Evolutionary conservation across 495 filamentous ascomycete species (phyloP), one percentile per base, ranked within the genome.

Genomic region (Aspergillus homomorphus): DNA sequence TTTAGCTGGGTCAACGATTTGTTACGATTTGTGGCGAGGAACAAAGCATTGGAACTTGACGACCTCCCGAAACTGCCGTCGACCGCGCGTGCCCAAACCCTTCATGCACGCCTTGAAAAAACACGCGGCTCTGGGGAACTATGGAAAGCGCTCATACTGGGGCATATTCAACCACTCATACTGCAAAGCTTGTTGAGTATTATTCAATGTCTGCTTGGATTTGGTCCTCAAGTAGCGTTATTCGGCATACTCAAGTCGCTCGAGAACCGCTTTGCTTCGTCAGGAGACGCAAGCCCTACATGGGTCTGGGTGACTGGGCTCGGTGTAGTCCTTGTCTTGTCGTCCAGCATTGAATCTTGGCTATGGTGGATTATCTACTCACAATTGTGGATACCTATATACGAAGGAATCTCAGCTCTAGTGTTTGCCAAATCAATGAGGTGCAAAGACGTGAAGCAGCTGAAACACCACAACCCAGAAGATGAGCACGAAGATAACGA

Each of bases 361-460:
- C 56, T 83, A 4, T 83, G 77, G 65, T 92, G 88, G 88, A 63
- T 87, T 22, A 82, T 83, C 1, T 89, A 78, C 67, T 82, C 84
- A 0, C 79, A 82, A 41, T 61, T 91, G 4, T 79, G 78, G 20
- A 76, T 90, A 19, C 87, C 87, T 2, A 76, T 92, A 30, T 83
- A 87, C 28, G 77, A 82, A 21, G 86, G 91, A 55, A 73, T 93
- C 1, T 87, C 88, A 1, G 83, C 88, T 1, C 72, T 90, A 19
- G 81, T 93, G 10, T 92, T 92, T 59, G 80, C 84, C 43, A 94
- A 95, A 68, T 80, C 89, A 0, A 87, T 90, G 84, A 83, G 87
- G 24, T 81, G 85, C 41, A 95, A 94, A 63, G 89, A 95, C 68
- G 83, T 89, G 23, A 93, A 89, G 49, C 45, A 68, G 10, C 45